Base-by-base conservation (phyloP, 2,329 filamentous ascomycete genomes). In the Reticulascus tulasneorum region DNA sequence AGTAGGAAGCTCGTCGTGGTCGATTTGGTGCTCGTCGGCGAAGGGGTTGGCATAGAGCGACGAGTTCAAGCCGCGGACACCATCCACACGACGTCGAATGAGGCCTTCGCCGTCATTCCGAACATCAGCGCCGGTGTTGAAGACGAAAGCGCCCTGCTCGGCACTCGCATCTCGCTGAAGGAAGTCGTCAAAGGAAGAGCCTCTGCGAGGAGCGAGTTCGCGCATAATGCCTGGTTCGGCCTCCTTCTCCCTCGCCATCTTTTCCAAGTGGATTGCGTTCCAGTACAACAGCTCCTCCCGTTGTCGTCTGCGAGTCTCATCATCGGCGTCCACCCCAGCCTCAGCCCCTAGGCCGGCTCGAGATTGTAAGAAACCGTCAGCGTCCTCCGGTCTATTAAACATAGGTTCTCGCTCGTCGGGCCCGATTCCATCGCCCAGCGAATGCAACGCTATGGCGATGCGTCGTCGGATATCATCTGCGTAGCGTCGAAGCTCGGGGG, bases 351-450 rank as follows among this genome's bases (percentile, higher is more conserved):
- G 47, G 15, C 56, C 61, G 18, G 63, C 62, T n/a, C 67, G 61
- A 8, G 75, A 77, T 47, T 71, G 60, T 37, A 80, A 52, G 51
- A 82, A 82, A 8, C 77, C 79, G 36, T 82, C 71, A 38, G 78
- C 78, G 55, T 83, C 79, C 53, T 83, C 79, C 33, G 79, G 79
- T 10, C 79, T 64, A 54, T 83, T 83, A 58, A 81, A 82, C 19
- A 74, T 59, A 38, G 79, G 79, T 46, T 75, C 62, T 20, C 63
- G 59, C 26, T 59, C 54, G 37, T 38, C 36, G 4, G 73, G 68
- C 29, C 67, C 62, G 55, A 80, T 70, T 46, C 66, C 69, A 38
- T 82, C 76, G 40, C 77, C 74, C 19, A 82, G 64, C 9, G 71
- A 67, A 50, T 80, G 73, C 11, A 82, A 58, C 31, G 77, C 76